Conservation (phyloP, 441 rosid species). For the Metrosideros polymorpha region DNA sequence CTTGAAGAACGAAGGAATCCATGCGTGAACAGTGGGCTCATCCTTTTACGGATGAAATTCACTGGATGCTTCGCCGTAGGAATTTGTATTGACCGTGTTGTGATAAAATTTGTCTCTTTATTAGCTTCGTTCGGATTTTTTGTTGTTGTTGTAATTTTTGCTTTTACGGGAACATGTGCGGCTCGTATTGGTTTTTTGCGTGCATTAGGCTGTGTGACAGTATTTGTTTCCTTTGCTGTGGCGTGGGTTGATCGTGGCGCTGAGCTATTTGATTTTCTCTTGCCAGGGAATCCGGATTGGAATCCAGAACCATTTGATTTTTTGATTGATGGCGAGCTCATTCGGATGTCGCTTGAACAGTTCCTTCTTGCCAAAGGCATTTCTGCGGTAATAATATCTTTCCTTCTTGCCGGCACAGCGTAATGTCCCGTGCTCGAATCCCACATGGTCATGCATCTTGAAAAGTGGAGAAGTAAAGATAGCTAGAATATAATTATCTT, state of each 20-base stretch:
- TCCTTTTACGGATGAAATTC: not conserved
- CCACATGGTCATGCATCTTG: not conserved
- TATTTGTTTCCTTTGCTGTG: not conserved
- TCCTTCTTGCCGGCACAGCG: not conserved
- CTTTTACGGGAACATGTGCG: not conserved
- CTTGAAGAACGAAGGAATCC: not conserved
- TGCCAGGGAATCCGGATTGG: conserved; percentile 63
- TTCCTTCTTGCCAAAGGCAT: conserved; percentile 86
- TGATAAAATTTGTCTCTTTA: not conserved
- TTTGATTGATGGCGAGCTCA: conserved; percentile 81
- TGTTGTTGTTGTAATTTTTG: not conserved
- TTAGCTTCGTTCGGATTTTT: not conserved
- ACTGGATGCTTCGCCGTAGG: not conserved
- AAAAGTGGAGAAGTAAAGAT: not conserved
- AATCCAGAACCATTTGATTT: conserved; percentile 83
- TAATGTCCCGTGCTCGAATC: not conserved
- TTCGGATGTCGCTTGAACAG: conserved; percentile 82
- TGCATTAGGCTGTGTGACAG: not conserved
- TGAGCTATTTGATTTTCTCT: not conserved
- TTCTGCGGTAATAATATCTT: conserved; percentile 54
- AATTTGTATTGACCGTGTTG: not conserved
- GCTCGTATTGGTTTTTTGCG: not conserved
- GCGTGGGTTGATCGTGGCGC: not conserved
- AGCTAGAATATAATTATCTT: not conserved
- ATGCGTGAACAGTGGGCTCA: not conserved